These are phyloP conservation scores for Trametes hirsuta DNA, from an alignment of 1,284 basidiomycete genomes.

Conservation along the genomic window DNA sequence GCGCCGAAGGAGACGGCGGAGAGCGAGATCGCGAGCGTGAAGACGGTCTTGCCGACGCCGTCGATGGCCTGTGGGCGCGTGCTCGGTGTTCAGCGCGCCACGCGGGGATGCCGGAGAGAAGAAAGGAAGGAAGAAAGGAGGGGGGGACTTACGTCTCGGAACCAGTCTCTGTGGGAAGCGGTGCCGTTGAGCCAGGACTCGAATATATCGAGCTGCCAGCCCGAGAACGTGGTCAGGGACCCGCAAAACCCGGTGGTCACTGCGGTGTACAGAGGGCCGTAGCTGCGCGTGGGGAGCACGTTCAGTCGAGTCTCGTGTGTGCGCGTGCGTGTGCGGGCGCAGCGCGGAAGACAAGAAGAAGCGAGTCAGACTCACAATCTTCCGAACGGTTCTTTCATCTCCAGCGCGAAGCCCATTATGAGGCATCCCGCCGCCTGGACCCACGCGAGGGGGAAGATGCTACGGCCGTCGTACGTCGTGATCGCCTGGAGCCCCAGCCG, in stretches of 20 bases:
- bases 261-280: slow-evolving; percentile 87
- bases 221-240: slow-evolving; percentile 94
- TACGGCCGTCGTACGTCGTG: slow-evolving; percentile 70
- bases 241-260: slow-evolving; percentile 96
- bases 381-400: slow-evolving; percentile 70
- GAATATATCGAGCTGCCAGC: slow-evolving; percentile 93
- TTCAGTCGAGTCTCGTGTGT: slow-evolving; percentile 3
- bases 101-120: background rate
- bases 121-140: background rate
- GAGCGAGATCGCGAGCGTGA: slow-evolving; percentile 77
- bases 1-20: slow-evolving; percentile 65
- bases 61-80: slow-evolving; percentile 70
- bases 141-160: slow-evolving; percentile 70
- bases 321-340: background rate
- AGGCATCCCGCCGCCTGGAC: slow-evolving; percentile 90
- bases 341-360: background rate
- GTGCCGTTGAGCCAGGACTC: slow-evolving; percentile 81
- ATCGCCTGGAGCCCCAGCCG: slow-evolving; percentile 77
- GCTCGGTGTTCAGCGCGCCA: slow-evolving; percentile 8
- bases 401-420: slow-evolving; percentile 84
- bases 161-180: slow-evolving; percentile 62
- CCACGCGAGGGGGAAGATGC: slow-evolving; percentile 87
- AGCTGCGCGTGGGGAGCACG: slow-evolving; percentile 57
- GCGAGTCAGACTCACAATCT: slow-evolving; percentile 64
- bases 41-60: slow-evolving; percentile 80